phyloP scores from a whole-genome alignment of 1,284 basidiomycete species.

The Heterobasidion annosum region DNA sequence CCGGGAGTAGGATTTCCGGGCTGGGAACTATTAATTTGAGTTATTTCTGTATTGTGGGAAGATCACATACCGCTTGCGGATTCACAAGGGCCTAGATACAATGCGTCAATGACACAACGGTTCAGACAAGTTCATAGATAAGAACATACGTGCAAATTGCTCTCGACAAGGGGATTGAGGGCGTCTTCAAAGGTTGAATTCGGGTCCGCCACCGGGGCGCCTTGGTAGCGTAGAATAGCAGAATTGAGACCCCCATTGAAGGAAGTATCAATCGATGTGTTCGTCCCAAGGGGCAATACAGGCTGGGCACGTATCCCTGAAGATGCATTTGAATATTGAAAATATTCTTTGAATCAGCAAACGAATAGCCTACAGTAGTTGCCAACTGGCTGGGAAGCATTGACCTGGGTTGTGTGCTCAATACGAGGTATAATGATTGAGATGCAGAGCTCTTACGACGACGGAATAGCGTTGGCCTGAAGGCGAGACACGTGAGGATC shows the following conservation, averaged over 20 bases:
- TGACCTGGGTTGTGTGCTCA: slow-evolving; percentile 13
- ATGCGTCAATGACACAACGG: too few species aligned
- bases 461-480: slow-evolving; percentile 27
- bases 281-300: not conserved
- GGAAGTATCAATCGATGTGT: not conserved
- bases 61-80: not conserved
- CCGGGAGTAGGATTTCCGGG: slow-evolving; percentile 16
- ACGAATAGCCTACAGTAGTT: slow-evolving; percentile 27
- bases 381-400: slow-evolving; percentile 26
- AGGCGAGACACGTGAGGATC: not conserved
- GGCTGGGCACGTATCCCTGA: slow-evolving; percentile 16
- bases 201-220: slow-evolving; percentile 35
- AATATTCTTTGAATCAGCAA: too few species aligned
- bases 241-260: slow-evolving; percentile 31
- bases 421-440: not conserved
- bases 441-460: slow-evolving; percentile 11
- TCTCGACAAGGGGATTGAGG: slow-evolving; percentile 17
- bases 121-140: slow-evolving; percentile 4
- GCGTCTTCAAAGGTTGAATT: slow-evolving; percentile 19
- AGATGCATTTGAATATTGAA: too few species aligned
- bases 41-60: not conserved
- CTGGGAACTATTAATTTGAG: slow-evolving; percentile 4
- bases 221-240: slow-evolving; percentile 45
- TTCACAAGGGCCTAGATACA: not conserved
- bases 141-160: slow-evolving; percentile 13